Percentiles rank a stretch among this genome's conserved stretches.
Conservation (phyloP, 371 early-diverging fungal species). For the Funneliformis caledonium region DNA sequence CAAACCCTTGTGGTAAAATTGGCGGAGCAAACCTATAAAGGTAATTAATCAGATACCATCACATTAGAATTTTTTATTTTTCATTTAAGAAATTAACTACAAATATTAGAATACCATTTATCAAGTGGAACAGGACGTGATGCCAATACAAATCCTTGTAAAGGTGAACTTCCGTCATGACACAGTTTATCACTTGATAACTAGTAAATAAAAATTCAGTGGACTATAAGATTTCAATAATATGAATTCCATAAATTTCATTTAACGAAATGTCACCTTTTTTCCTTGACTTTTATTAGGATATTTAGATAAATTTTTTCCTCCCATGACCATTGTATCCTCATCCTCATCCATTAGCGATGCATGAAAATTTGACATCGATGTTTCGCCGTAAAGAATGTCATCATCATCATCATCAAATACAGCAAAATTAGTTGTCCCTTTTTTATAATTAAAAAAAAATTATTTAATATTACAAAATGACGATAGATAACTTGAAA, state of each 20-base stretch:
- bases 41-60: background rate
- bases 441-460: background rate
- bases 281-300: background rate
- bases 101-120: constrained; percentile 52
- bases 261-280: background rate
- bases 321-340: constrained; percentile 38
- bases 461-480: background rate
- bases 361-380: constrained; percentile 46
- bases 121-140: constrained; percentile 48
- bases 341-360: constrained; percentile 52
- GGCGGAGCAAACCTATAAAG: constrained; percentile 59
- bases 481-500: background rate
- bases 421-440: constrained; percentile 47
- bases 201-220: background rate
- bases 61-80: background rate
- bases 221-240: background rate
- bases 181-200: constrained; percentile 30
- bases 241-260: background rate
- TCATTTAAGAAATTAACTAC: background rate
- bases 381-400: constrained; percentile 48
- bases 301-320: constrained; percentile 22
- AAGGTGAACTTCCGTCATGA: constrained; percentile 64
- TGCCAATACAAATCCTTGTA: constrained; percentile 62
- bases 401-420: constrained; percentile 62
- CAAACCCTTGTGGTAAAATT: constrained; percentile 59